Conservation (phyloP, 495 filamentous ascomycete species). For the Poronia punctata region DNA sequence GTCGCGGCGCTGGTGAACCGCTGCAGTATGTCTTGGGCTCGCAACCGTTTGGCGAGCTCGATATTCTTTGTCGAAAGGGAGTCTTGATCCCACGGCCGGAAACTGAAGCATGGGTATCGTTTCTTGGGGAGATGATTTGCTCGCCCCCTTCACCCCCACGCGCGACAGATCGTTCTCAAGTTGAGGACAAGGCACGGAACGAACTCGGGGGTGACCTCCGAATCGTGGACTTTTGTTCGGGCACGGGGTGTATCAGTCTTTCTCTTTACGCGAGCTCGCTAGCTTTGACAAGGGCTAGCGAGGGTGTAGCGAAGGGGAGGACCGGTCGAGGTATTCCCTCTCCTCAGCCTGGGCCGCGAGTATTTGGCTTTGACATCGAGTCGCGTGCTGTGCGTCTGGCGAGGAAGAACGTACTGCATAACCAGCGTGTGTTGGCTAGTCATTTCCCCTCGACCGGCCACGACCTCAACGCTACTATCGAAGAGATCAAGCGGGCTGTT, state of each 20-base stretch:
- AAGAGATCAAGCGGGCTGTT: slow-evolving; percentile 16
- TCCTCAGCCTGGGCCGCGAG: slow-evolving; percentile 6
- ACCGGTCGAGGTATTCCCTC: not conserved
- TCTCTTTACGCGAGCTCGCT: slow-evolving; percentile 55
- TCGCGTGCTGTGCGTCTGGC: slow-evolving; percentile 55
- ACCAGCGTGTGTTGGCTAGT: too few relatives aligned
- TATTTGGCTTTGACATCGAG: slow-evolving; percentile 56
- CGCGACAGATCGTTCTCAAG: not conserved
- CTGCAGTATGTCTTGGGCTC: slow-evolving; percentile 86
- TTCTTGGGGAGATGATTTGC: slow-evolving; percentile 45
- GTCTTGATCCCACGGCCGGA: slow-evolving; percentile 84
- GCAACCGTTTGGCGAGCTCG: slow-evolving; percentile 79
- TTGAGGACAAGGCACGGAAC: not conserved
- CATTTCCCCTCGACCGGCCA: too few relatives aligned
- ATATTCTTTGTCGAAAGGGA: slow-evolving; percentile 65
- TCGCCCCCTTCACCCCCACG: not conserved
- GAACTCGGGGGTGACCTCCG: slow-evolving; percentile 33
- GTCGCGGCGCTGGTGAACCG: slow-evolving; percentile 60
- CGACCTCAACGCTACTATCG: not conserved
- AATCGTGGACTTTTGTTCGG: slow-evolving; percentile 81
- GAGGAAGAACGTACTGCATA: slow-evolving; percentile 50
- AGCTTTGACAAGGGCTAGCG: not conserved
- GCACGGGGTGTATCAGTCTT: slow-evolving; percentile 84
- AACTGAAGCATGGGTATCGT: slow-evolving; percentile 60
- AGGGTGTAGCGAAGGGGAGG: not conserved